Percentiles rank a stretch among this genome's conserved stretches.
phyloP scores from a whole-genome alignment of 2,329 filamentous ascomycete species.

The Talaromyces sp. region DNA sequence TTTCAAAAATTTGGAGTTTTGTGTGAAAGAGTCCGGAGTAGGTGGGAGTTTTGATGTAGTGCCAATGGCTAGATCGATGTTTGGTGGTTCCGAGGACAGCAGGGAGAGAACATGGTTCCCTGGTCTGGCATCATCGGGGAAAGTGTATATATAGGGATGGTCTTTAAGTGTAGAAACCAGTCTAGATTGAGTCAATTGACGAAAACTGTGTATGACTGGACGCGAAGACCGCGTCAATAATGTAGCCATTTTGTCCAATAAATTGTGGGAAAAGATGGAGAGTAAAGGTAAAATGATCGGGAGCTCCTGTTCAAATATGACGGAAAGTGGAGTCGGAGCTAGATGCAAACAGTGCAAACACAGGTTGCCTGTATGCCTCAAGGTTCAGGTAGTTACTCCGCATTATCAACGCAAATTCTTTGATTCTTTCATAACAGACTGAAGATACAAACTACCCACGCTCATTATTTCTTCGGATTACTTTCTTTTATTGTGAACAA shows the following conservation, averaged over 20 bases:
- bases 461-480: background rate
- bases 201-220: slow-evolving; percentile 14
- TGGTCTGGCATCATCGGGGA: slow-evolving; percentile 40
- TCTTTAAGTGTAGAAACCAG: slow-evolving; percentile 37
- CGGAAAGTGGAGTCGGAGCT: slow-evolving; percentile 7
- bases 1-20: slow-evolving; percentile 56
- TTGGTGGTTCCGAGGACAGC: slow-evolving; percentile 54
- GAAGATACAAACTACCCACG: background rate
- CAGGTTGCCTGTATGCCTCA: background rate
- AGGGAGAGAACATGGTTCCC: slow-evolving; percentile 53
- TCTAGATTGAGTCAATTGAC: slow-evolving; percentile 29
- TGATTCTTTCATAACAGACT: background rate
- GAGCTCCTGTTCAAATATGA: background rate
- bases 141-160: slow-evolving; percentile 48
- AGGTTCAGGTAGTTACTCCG: background rate
- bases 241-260: slow-evolving; percentile 26
- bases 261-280: background rate
- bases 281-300: background rate
- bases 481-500: too few relatives aligned
- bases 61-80: slow-evolving; percentile 53
- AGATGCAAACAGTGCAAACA: slow-evolving; percentile 18
- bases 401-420: background rate
- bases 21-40: slow-evolving; percentile 53
- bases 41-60: slow-evolving; percentile 54
- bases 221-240: slow-evolving; percentile 20